These are phyloP conservation scores for Teratosphaeria pseudoeucalypti DNA, from an alignment of 2,329 filamentous ascomycete genomes.

Conservation along the genomic window DNA sequence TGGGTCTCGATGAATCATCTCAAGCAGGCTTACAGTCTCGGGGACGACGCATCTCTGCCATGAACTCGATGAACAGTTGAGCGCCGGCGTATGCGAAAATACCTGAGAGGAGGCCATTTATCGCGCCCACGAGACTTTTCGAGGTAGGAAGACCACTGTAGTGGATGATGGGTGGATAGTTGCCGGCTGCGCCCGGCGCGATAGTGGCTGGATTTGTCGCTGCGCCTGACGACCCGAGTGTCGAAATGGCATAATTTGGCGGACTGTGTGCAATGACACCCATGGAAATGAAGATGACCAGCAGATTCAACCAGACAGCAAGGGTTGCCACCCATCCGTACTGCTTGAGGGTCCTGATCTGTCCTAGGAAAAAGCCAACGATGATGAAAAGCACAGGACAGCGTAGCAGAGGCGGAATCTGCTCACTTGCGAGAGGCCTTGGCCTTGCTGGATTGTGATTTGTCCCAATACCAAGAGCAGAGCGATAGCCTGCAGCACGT, in stretches of 20 bases:
- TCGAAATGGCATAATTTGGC: constrained; percentile 31
- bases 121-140: constrained; percentile 9
- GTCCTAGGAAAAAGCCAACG: constrained; percentile 44
- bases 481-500: constrained; percentile 30
- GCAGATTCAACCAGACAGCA: constrained; percentile 46
- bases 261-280: constrained; percentile 43
- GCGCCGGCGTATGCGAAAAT: constrained; percentile 42
- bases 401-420: constrained; percentile 39
- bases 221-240: constrained; percentile 11
- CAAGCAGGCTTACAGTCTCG: constrained; percentile 28
- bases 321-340: constrained; percentile 48
- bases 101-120: constrained; percentile 15
- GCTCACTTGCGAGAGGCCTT: constrained; percentile 45
- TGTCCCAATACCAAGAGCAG: constrained; percentile 42
- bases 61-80: constrained; percentile 48
- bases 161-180: constrained; percentile 10
- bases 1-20: neutral
- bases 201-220: constrained; percentile 27
- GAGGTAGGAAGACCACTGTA: constrained; percentile 8
- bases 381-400: constrained; percentile 39
- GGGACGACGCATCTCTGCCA: constrained; percentile 44
- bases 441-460: constrained; percentile 44
- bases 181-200: constrained; percentile 10
- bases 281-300: constrained; percentile 42
- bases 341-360: constrained; percentile 45